phyloP scores from a whole-genome alignment of 345 rosid genomes.

The Linum lewisii region DNA sequence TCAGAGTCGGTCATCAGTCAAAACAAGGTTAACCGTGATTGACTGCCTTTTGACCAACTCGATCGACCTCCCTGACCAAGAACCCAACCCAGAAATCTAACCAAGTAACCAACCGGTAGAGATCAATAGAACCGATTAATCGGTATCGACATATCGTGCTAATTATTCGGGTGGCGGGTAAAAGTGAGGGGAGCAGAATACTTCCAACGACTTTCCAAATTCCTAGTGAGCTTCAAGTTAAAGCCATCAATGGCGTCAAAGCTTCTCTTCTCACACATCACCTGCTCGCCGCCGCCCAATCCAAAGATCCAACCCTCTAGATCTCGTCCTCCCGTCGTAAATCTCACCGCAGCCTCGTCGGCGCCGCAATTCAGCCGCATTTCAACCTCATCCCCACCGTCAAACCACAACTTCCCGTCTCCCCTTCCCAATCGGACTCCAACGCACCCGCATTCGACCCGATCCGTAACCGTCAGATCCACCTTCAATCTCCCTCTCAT shows the following conservation, averaged over 20 bases:
- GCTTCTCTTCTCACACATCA: conserved; percentile 16
- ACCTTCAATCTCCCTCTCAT: conserved; percentile 48
- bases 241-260: conserved; percentile 33
- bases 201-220: too few species aligned
- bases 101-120: too few species aligned
- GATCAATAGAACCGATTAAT: too few species aligned
- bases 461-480: conserved; percentile 43
- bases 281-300: conserved; percentile 11
- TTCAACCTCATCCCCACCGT: conserved; percentile 10
- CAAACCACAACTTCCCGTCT: conserved; percentile 24
- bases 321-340: conserved; percentile 18
- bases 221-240: too few species aligned
- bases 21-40: too few species aligned
- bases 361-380: background rate
- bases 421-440: conserved; percentile 20
- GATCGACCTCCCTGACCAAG: too few species aligned
- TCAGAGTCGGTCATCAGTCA: too few species aligned
- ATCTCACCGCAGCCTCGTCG: conserved; percentile 12
- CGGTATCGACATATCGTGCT: too few species aligned
- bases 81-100: too few species aligned
- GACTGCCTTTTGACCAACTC: too few species aligned
- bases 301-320: conserved; percentile 11
- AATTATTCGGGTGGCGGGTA: too few species aligned
- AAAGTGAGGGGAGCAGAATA: too few species aligned
- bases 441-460: conserved; percentile 10